Evolutionary conservation across 2,329 filamentous ascomycete genomes (phyloP), one percentile per base, ranked within the genome.

Genomic region (Phialophora macrospora): DNA sequence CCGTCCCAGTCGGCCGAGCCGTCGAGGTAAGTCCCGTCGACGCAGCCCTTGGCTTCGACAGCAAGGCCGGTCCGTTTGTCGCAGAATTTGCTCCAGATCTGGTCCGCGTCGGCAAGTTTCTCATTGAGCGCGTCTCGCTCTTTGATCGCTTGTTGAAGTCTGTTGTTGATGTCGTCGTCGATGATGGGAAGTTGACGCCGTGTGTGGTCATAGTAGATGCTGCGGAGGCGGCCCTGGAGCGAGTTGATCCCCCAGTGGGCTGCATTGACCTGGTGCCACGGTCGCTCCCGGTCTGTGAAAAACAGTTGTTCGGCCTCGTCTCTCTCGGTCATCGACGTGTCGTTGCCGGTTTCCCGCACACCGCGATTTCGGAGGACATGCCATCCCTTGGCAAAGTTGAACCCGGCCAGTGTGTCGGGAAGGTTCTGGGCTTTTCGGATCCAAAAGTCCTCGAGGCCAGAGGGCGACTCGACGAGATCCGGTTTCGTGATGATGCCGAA

Each of bases 401-500:
- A 62, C 2, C 68, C 67, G 64, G 62, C 60, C 56, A 63, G 70
- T 32, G 32, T 38, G 22, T 59, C 54, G 0, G 46, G 32, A 2
- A 28, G 24, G 12, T 63, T 63, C 30, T 38, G 48, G 30, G 61
- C 61, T 20, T 58, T 63, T 28, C 55, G 46, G 41, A 63, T 52
- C 61, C 61, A 63, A 30, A 58, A 58, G 17, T 58, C 75, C 71
- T 64, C 73, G 14, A 67, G 70, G 3, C 73, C 71, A 4, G 75
- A 77, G 0, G 74, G 76, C 1, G 60, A 54, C 24, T 58, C 55
- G 7, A 79, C 60, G 3, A 60, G 72, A 68, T 82, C 80, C 7
- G 77, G 78, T 55, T 80, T 81, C 1, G 79, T 82, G 62, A 81
- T 79, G 62, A 82, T 78, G 0, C 79, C 79, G n/a, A 82, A 68